Base-by-base conservation (phyloP, 441 rosid genomes). In the Gossypium lobatum region DNA sequence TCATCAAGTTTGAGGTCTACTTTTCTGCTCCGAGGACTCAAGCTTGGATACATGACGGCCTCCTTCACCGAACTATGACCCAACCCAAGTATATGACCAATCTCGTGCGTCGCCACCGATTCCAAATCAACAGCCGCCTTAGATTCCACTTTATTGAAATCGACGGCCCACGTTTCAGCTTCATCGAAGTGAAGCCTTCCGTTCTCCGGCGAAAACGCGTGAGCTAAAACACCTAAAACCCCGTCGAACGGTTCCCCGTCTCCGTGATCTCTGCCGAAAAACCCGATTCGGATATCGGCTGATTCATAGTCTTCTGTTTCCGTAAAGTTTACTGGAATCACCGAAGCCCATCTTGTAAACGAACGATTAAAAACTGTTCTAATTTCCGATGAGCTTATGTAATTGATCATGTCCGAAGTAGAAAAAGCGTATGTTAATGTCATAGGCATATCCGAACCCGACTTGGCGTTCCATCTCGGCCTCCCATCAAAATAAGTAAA, bases 61-160 rank as follows among this genome's bases (percentile, higher is more conserved):
- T 87, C 89, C 50, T 85, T 88, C 0, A 85, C 84, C 75, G 97
- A 81, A 21, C 89, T 81, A 74, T 94, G 98, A 31, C 85, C 97
- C 79, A 94, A 74, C 1, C 98, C 98, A 11, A 94, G 83, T 31
- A 92, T 75, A 68, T 94, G 98, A 45, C 98, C 98, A 1, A 94
- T 94, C 89, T 94, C 98, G 64, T 94, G 98, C 1, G 93, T 94
- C 14, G 90, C 98, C 75, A 94, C 98, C 0, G 98, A 92, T 57
- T 94, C 98, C 87, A 94, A 81, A 31, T 94, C 96, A 71, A 94
- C 85, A 1, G 96, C 97, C 42, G 26, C 84, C 64, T 17, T 81
- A 4, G 91, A 91, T 74, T 74, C 82, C 16, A 52, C 82, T 21
- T 64, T 71, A 18, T 76, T 75, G 9, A 87, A 83, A 50, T 89